Evolutionary conservation across 768 basidiomycete genomes (phyloP).

Genomic region (Tylopilus cervinicoccineus): DNA sequence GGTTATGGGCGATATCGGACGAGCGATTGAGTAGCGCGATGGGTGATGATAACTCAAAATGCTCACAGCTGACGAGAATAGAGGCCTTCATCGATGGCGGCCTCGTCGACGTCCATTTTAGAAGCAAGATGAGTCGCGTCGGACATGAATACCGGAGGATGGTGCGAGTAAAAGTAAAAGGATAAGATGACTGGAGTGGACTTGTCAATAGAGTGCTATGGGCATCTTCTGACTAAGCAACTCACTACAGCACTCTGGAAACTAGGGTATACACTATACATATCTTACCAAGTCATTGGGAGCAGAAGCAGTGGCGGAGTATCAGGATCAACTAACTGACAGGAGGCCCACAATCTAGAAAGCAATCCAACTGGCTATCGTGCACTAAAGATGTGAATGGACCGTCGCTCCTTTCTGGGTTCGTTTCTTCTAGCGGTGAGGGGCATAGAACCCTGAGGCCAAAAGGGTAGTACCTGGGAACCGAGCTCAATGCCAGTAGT

Average conservation of each 20-base stretch:
- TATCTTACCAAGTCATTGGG: background rate
- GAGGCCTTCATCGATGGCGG: slow-evolving; percentile 87
- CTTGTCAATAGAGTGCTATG: background rate
- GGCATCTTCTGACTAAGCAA: slow-evolving; percentile 21
- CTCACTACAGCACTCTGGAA: background rate
- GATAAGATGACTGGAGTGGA: slow-evolving; percentile 1
- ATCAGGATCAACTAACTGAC: background rate
- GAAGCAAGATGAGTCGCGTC: slow-evolving; percentile 31
- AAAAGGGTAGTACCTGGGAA: background rate
- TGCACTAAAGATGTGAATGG: background rate
- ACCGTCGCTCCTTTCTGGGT: background rate
- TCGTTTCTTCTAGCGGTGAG: background rate
- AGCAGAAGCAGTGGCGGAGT: background rate
- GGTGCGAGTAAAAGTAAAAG: slow-evolving; percentile 2
- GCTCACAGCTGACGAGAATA: slow-evolving; percentile 92
- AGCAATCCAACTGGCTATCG: background rate
- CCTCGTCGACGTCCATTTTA: slow-evolving; percentile 84
- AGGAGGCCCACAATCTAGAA: background rate
- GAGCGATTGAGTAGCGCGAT: slow-evolving; percentile 15
- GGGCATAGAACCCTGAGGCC: background rate
- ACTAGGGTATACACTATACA: no score
- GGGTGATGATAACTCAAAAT: slow-evolving; percentile 8
- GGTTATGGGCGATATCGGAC: slow-evolving; percentile 16
- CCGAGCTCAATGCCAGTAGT: background rate
- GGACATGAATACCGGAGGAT: slow-evolving; percentile 30